Evolutionary conservation across 306 rosid genomes (phyloP), one percentile per base, ranked within the genome.

Genomic region (Lithocarpus polystachyus): DNA sequence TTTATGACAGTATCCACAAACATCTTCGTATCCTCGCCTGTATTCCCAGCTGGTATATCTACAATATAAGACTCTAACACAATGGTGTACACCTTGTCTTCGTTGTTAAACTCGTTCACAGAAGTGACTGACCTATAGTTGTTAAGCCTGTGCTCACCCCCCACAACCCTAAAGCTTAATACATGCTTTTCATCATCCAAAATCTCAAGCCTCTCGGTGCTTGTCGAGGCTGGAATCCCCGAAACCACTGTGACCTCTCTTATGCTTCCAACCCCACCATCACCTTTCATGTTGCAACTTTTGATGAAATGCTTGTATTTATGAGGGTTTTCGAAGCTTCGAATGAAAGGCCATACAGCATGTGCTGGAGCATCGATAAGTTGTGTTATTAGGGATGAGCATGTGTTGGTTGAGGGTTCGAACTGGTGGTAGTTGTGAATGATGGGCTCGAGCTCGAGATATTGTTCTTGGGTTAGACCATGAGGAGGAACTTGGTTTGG

Each of bases 231-330:
- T 1, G 99, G 99, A 0, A 95, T 84, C 2, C 98, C 99, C 1
- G 99, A 95, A 9, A 93, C 92, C 10, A 95, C 94, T 0, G 93
- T 90, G 14, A 95, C 93, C 65, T 95, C 97, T 33, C 99, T 64
- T 31, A 91, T 87, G 77, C 97, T 93, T 0, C 99, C 99, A 0
- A 95, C 93, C 6, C 89, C 86, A 0, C 94, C 97, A 19, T 92
- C 96, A 0, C 94, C 94, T 10, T 3, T 76, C 98, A 95, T 91
- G 57, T 72, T 91, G 82, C 99, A 91, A 24, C 95, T 85, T 37
- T 95, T 95, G 78, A 92, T 83, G 89, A 95, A 95, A 87, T 95
- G 98, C 59, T 95, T 95, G 87, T 93, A 95, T 60, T 78, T 90
- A 1, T 93, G 93, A 0, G 98, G 99, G 71, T 80, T 89, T 3